Evolutionary conservation across 148 eudicot genomes (phyloP).

Genomic region (Camellia japonica): DNA sequence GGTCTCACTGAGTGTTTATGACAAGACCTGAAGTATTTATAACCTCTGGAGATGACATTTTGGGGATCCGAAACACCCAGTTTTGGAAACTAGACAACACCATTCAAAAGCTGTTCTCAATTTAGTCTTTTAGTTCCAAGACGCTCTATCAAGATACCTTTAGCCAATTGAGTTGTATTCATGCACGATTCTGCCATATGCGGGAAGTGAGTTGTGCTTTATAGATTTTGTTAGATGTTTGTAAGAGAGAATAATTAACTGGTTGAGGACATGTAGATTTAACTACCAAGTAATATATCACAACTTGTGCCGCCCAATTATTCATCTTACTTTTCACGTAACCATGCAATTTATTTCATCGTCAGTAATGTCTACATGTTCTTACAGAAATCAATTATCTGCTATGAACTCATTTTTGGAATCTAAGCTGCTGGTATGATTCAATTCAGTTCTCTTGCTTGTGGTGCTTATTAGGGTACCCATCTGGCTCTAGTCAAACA

Average conservation of each 20-base stretch:
- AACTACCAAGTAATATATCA: background rate
- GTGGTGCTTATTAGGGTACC: background rate
- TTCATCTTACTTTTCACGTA: background rate
- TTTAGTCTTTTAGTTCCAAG: background rate
- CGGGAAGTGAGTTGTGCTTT: background rate
- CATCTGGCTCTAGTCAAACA: background rate
- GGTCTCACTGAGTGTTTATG: constrained; percentile 37
- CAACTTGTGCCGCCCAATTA: background rate
- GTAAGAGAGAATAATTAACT: background rate
- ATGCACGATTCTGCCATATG: background rate
- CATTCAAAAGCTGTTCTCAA: constrained; percentile 1
- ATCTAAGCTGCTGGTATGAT: background rate
- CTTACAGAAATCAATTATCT: background rate
- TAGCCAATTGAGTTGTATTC: background rate
- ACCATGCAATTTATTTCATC: background rate
- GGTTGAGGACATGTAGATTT: background rate
- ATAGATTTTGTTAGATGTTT: background rate
- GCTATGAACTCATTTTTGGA: background rate
- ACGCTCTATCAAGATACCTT: background rate
- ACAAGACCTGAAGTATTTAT: background rate
- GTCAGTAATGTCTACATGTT: background rate
- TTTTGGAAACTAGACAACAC: constrained; percentile 3
- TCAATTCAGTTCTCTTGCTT: background rate
- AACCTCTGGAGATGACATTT: background rate
- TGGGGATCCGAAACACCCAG: background rate